Percentiles rank a stretch among this genome's conserved stretches.
These are phyloP conservation scores for Ogataea chonburiensis DNA, from an alignment of 805 yeast genomes.

Conservation along the genomic window DNA sequence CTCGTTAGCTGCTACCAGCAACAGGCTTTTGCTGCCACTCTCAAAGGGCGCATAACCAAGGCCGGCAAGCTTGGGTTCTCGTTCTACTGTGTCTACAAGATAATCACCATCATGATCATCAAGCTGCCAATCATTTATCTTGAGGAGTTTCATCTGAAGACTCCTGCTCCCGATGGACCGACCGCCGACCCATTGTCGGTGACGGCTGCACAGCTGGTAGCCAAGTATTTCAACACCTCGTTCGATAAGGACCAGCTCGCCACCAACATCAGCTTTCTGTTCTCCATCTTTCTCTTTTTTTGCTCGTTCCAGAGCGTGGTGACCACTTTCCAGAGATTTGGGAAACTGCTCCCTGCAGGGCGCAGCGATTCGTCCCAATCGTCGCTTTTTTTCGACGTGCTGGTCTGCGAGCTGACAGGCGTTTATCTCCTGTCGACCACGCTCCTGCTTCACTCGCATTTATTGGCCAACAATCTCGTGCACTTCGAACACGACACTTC, in stretches of 20 bases:
- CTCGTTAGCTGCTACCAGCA: slow-evolving; percentile 12
- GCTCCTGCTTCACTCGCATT: slow-evolving; percentile 45
- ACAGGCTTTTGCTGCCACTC: slow-evolving; percentile 10
- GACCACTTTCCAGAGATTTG: slow-evolving; percentile 55
- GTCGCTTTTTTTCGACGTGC: slow-evolving; percentile 30
- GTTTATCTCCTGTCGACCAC: slow-evolving; percentile 53
- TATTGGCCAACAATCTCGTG: slow-evolving; percentile 44
- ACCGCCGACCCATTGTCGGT: slow-evolving; percentile 48
- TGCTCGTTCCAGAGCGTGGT: slow-evolving; percentile 66
- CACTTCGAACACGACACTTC: slow-evolving; percentile 34
- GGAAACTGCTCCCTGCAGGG: slow-evolving; percentile 22
- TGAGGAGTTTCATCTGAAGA: slow-evolving; percentile 13
- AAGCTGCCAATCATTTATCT: slow-evolving; percentile 38
- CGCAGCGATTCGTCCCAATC: slow-evolving; percentile 3
- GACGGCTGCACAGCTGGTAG: slow-evolving; percentile 43
- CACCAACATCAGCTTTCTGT: slow-evolving; percentile 46
- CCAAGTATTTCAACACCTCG: slow-evolving; percentile 26
- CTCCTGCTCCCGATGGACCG: slow-evolving; percentile 4
- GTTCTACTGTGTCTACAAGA: slow-evolving; percentile 49
- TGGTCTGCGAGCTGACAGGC: slow-evolving; percentile 47
- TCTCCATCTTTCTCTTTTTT: slow-evolving; percentile 58
- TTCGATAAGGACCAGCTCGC: slow-evolving; percentile 40
- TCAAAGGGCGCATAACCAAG: slow-evolving; percentile 16
- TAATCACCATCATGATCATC: slow-evolving; percentile 41
- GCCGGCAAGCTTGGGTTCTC: slow-evolving; percentile 32